Evolutionary conservation across 805 yeast species (phyloP), one percentile per base, ranked within the genome.

Genomic region (Saccharomycopsis babjevae): DNA sequence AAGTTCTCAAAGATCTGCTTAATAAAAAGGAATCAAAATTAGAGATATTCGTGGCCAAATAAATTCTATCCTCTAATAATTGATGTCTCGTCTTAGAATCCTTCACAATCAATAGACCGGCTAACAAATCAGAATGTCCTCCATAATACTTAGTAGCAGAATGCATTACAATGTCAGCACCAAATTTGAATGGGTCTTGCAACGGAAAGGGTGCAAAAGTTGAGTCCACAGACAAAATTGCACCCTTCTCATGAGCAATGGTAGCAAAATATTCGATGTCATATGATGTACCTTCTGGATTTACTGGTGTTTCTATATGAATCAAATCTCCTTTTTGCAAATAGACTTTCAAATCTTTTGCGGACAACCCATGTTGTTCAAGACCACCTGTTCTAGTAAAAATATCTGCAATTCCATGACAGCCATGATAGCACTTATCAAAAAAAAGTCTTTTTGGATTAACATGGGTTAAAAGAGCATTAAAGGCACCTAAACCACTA

Each of bases 191-290:
- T 5, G 96, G 93, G 63, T 89, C 82, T 67, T 83, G 87, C 61
- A 91, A 73, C 18, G 97, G 97, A 15, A 96, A 96, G 22, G 97
- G 97, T 10, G 97, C 97, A 73, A 93, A 89, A 0, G 97, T 93
- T 5, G 97, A 80, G 72, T 92, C 98, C 16, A 89, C 84, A 30
- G 83, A 68, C 15, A 92, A 73, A 28, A 76, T 67, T 0, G 96
- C 97, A 20, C 96, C 96, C 59, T 82, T 81, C 1, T 78, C 74
- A 69, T 89, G 96, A 0, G 96, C 96, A 63, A 78, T 79, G 1
- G 81, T 76, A 3, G 89, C 92, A 68, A 80, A 86, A 57, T 79
- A 71, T 50, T 74, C 71, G 61, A 92, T 80, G 70, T 88, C 89
- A 66, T 77, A 78, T 15, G 85, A 80, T 1, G 77, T 74, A 0